phyloP scores from a whole-genome alignment of 305 asterid genomes.

The Solanum hybrid region DNA sequence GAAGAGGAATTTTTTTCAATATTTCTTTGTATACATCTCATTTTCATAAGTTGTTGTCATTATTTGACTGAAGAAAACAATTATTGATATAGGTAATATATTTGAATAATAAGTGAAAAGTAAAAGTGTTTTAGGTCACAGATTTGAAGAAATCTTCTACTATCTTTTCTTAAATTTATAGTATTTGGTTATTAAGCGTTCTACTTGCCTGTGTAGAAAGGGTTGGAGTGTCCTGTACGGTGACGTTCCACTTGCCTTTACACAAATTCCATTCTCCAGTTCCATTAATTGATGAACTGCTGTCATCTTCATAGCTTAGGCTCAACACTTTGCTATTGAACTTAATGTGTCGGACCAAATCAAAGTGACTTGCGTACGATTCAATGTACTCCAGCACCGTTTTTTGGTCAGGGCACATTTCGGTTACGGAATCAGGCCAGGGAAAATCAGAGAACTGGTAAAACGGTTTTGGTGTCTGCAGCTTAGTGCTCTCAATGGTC shows the following conservation, averaged over 20 bases:
- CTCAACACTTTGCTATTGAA: conserved; percentile 27
- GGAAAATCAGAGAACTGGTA: conserved; percentile 45
- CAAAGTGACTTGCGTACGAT: conserved; percentile 24
- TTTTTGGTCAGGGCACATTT: conserved; percentile 20
- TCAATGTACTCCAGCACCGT: conserved; percentile 27
- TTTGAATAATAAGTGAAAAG: not conserved
- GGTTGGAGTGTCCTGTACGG: conserved; percentile 14
- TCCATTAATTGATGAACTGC: not conserved
- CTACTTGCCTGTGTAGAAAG: not conserved
- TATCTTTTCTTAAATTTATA: too few relatives aligned
- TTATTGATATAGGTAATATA: too few relatives aligned
- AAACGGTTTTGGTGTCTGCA: conserved; percentile 27
- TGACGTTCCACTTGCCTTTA: conserved; percentile 29
- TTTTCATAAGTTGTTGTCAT: not conserved
- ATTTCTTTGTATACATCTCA: not conserved
- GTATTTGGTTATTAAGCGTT: not conserved
- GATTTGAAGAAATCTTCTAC: too few relatives aligned
- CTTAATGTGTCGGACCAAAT: conserved; percentile 19
- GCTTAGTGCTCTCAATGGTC: conserved; percentile 25
- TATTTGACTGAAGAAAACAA: too few relatives aligned
- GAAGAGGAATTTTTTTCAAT: not conserved
- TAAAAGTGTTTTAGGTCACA: too few relatives aligned
- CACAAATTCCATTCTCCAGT: not conserved
- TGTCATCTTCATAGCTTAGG: conserved; percentile 15
- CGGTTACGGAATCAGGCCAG: conserved; percentile 35